Conservation (phyloP, 2,329 filamentous ascomycete species). For the Westerdykella ornata region DNA sequence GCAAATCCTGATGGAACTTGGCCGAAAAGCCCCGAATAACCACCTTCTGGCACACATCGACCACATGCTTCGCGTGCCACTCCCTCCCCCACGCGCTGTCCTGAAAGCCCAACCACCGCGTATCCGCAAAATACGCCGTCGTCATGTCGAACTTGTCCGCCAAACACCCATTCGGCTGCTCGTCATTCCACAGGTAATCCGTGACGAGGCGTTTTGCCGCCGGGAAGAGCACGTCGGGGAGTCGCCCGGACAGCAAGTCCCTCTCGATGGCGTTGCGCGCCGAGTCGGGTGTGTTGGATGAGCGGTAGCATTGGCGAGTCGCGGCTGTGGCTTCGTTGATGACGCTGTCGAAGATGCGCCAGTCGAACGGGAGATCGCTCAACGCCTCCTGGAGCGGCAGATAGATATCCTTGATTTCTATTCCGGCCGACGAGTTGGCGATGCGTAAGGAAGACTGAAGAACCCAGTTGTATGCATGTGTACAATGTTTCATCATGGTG, state of each 20-base stretch:
- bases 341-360: constrained; percentile 43
- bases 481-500: constrained; percentile 35
- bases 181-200: constrained; percentile 33
- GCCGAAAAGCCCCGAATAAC: constrained; percentile 30
- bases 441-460: constrained; percentile 12
- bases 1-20: constrained; percentile 17
- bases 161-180: constrained; percentile 47
- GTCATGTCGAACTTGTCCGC: constrained; percentile 57
- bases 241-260: constrained; percentile 46
- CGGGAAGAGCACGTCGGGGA: constrained; percentile 47
- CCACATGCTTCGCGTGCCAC: constrained; percentile 56
- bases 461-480: constrained; percentile 27
- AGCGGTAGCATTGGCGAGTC: constrained; percentile 53
- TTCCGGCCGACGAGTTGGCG: constrained; percentile 29
- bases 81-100: constrained; percentile 52
- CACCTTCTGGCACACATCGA: constrained; percentile 52
- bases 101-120: constrained; percentile 59
- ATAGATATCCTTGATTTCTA: constrained; percentile 40
- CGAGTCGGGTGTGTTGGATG: constrained; percentile 35
- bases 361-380: constrained; percentile 40
- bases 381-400: constrained; percentile 31
- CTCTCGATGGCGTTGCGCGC: constrained; percentile 46
- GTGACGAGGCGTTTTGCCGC: constrained; percentile 46
- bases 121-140: constrained; percentile 66
- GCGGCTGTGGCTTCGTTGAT: constrained; percentile 57